phyloP scores from a whole-genome alignment of 441 rosid genomes.

The Euphorbia schlechtendalii region DNA sequence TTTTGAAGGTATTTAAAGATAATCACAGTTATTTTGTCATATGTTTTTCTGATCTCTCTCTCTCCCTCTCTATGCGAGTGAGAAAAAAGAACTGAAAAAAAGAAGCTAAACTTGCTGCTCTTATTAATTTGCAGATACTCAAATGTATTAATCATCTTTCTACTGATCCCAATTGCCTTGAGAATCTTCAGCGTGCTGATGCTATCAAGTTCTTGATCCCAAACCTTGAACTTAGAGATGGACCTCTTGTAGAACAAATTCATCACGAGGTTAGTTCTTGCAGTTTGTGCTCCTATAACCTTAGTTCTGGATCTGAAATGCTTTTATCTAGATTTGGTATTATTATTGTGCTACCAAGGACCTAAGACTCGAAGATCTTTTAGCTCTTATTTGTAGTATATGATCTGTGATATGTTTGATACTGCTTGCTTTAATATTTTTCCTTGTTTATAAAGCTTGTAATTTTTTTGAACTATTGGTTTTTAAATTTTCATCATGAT shows the following conservation, averaged over 20 bases:
- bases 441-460: not conserved
- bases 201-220: slow-evolving; percentile 95
- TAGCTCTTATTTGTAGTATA: not conserved
- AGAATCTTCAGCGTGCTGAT: slow-evolving; percentile 97
- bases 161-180: slow-evolving; percentile 94
- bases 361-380: not conserved
- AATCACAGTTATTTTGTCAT: slow-evolving; percentile 9
- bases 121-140: slow-evolving; percentile 47
- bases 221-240: slow-evolving; percentile 88
- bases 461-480: not conserved
- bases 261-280: slow-evolving; percentile 66
- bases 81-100: not conserved
- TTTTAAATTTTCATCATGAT: not conserved
- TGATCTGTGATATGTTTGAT: not conserved
- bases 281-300: slow-evolving; percentile 5
- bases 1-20: slow-evolving; percentile 58
- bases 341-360: not conserved
- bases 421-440: not conserved
- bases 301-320: slow-evolving; percentile 2
- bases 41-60: slow-evolving; percentile 1
- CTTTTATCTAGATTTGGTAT: not conserved
- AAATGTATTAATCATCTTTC: slow-evolving; percentile 82
- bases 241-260: slow-evolving; percentile 66
- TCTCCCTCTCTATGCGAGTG: not conserved
- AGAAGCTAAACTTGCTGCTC: slow-evolving; percentile 11